Base-by-base conservation (phyloP, 2,329 filamentous ascomycete genomes). In the Xylaria digitata region DNA sequence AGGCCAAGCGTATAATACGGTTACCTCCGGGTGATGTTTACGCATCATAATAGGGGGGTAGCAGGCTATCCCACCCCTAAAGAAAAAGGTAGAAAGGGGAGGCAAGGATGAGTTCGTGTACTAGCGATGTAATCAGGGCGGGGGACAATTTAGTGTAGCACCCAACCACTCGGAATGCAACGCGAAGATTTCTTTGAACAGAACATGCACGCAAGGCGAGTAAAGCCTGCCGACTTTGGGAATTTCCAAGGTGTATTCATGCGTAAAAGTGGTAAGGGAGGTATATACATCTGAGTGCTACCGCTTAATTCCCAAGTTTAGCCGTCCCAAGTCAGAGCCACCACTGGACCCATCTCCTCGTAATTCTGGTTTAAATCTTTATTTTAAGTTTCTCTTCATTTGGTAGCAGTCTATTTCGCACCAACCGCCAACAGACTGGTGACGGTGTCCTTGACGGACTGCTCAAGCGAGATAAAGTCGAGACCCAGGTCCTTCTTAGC, bases 381-480 rank as follows among this genome's bases (percentile, higher is more conserved):
- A 45, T 45, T 57, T 57, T 42, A 11, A 6, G 21, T 45, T 32
- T 45, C 43, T 23, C 11, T 55, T 55, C 8, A 42, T 43, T 26
- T 55, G 15, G 9, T 45, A 4, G 34, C n/a, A 21, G 21, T 37
- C 37, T 65, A 68, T 60, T 63, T 57, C 6, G 46, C 75, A 5
- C 76, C 74, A n/a, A 82, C 75, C n/a, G 74, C 75, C 77, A 90
- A 84, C 73, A 93, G 77, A 37, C 86, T 89, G 78, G 87, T 87
- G 19, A 92, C 84, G 6, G 89, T 84, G 74, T 93, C 90, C 6
- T 84, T 81, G 32, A 90, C 82, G 32, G 82, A 85, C 78, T 89
- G 82, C 77, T 92, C 89, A 40, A 92, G 73, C 3, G 80, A 76
- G 69, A 81, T 87, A 82, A 87, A 92, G 66, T 90, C 79, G 55